A percentile compares a stretch with the other conserved stretches of the same genome.
Conservation (phyloP, 75 land plant genomes). For the Pseudotsuga menziesii region DNA sequence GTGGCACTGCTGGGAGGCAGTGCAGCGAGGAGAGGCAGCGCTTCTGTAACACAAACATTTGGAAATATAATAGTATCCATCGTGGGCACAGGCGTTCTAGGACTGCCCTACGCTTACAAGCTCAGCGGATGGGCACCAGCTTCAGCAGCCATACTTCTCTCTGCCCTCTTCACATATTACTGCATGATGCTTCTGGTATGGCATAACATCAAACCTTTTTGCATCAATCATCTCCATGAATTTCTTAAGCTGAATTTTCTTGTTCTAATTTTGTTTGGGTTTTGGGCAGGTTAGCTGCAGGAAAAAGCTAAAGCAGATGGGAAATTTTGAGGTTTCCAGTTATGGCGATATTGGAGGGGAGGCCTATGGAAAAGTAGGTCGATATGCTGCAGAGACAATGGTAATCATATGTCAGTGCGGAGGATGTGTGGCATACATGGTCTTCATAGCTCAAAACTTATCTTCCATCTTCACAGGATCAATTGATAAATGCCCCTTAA, state of each 20-base stretch:
- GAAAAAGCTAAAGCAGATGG: conserved; percentile 8
- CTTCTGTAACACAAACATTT: conserved; percentile 38
- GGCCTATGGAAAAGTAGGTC: conserved; percentile 38
- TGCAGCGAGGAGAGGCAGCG: conserved; percentile 17
- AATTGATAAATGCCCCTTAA: conserved; percentile 14
- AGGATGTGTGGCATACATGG: conserved; percentile 66
- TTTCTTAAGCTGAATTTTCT: neutral
- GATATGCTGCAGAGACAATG: conserved; percentile 43
- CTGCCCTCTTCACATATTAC: conserved; percentile 48
- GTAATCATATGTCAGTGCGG: conserved; percentile 58
- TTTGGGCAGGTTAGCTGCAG: conserved; percentile 38
- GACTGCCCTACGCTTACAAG: conserved; percentile 65
- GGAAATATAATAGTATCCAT: conserved; percentile 74
- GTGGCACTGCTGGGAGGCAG: too few relatives aligned
- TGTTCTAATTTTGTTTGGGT: conserved; percentile 22
- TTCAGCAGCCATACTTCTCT: conserved; percentile 30
- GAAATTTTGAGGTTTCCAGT: conserved; percentile 15
- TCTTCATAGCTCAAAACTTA: conserved; percentile 72
- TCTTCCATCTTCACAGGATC: conserved; percentile 41
- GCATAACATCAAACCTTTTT: too few relatives aligned
- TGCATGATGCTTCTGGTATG: conserved; percentile 70
- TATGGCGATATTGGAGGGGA: conserved; percentile 61
- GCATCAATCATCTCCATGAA: neutral
- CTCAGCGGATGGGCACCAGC: conserved; percentile 62
- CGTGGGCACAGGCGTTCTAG: conserved; percentile 77